Base-by-base conservation (phyloP, 2,329 filamentous ascomycete species). In the Calonectria crousiana region DNA sequence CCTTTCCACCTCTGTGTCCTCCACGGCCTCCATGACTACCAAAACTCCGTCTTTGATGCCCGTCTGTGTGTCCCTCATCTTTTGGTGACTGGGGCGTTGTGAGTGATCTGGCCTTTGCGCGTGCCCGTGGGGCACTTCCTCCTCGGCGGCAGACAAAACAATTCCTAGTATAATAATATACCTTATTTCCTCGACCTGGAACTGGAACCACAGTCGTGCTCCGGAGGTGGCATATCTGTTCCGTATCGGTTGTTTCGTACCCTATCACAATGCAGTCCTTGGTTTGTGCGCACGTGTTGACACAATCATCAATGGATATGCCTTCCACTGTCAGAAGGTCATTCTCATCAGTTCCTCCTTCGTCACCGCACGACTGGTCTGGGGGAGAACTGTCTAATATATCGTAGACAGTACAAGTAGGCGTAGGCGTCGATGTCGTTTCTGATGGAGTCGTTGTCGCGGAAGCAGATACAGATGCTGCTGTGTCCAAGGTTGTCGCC, bases 201-300 rank as follows among this genome's bases (percentile, higher is more conserved):
- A 3, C 3, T 1, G 44, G 9, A 13, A 23, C 9, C 1, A 0
- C 1, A 6, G 20, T 23, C 4, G 44, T 13, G 20, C 44, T 9
- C 4, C 44, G 44, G n/a, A 47, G 20, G 44, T 47, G 44, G 44
- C 44, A 47, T 23, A 3, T 23, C n/a, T 4, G n/a, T 23, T n/a
- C 44, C 9, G 44, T 3, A 11, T 23, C 10, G 9, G n/a, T 20
- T 23, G 44, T 47, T 23, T 11, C 6, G n/a, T 47, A 47, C 3
- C 44, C 44, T 6, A 47, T 6, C 3, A 2, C 44, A 4, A 23
- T 6, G 44, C 44, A 47, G 3, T 5, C n/a, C 9, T 20, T 9
- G 1, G 20, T 23, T 23, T 20, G 44, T 2, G 44, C n/a, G 44
- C 44, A 47, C 1, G 20, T 6, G 44, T 23, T 47, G 5, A 47